phyloP scores from a whole-genome alignment of 805 yeast genomes.

The Wickerhamomyces xylosicus region DNA sequence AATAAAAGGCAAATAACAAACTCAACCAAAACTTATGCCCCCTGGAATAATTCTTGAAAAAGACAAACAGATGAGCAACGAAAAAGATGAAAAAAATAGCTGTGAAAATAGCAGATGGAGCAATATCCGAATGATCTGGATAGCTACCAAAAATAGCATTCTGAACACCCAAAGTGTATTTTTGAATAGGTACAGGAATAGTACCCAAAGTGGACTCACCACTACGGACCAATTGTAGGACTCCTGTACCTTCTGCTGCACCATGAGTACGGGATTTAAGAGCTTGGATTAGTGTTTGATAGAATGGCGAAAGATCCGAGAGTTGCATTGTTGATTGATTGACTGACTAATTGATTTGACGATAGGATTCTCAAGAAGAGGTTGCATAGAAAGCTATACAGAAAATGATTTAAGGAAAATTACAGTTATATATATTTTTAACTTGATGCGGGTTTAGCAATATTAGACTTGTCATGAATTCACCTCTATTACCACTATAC shows the following conservation, averaged over 20 bases:
- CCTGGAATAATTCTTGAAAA: conserved; percentile 34
- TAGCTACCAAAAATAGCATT: conserved; percentile 55
- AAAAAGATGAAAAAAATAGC: conserved; percentile 41
- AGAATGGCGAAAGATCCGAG: not conserved
- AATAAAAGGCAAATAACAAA: conserved; percentile 43
- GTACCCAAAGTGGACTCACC: conserved; percentile 9
- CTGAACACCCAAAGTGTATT: conserved; percentile 22
- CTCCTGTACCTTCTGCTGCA: conserved; percentile 20
- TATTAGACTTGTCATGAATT: no score
- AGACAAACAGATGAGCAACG: conserved; percentile 34
- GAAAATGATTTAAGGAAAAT: no score
- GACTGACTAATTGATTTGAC: no score
- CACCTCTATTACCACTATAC: no score
- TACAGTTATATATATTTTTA: no score
- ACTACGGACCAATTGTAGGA: conserved; percentile 13
- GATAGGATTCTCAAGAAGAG: no score
- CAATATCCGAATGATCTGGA: conserved; percentile 41
- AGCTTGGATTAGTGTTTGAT: not conserved
- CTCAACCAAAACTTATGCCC: conserved; percentile 53
- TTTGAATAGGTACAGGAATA: conserved; percentile 11
- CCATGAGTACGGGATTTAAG: conserved; percentile 14
- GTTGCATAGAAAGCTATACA: no score
- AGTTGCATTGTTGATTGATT: not conserved
- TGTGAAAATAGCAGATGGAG: conserved; percentile 48
- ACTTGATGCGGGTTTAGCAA: no score